Base-by-base conservation (phyloP, 176 grass and related monocot genomes). In the Carex cristatella region DNA sequence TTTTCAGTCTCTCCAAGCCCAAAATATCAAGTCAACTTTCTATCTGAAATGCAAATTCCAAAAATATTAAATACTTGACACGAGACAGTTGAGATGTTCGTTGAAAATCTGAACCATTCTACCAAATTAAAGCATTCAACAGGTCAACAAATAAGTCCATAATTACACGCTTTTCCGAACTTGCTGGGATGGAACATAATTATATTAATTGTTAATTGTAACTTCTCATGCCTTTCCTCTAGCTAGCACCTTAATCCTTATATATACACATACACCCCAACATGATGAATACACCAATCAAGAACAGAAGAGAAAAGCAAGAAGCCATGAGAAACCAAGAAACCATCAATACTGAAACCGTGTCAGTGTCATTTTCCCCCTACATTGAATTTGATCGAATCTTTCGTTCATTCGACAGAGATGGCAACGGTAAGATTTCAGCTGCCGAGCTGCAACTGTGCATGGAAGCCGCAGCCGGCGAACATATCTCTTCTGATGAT, bases 391-490 rank as follows among this genome's bases (percentile, higher is more conserved):
- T 86, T 10, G 75, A 80, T 10, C 62, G 62, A 4, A 80, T 86
- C 37, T 86, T 86, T 69, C 76, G 53, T 65, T 86, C 74, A 10
- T 81, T 86, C 1, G 85, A 86, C 28, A 68, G 18, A 46, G 65
- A 86, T 4, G 61, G 76, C 3, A 74, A 86, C 7, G 85, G 85
- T 7, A 86, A 42, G 85, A 86, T 86, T 16, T 86, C 85, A 23
- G 62, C 85, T 0, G 3, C 61, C 3, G 85, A 86, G 62, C 76
- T 86, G 61, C 72, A 74, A 16, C 60, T 59, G 13, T 65, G 57
- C 61, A 86, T 86, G 40, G 60, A 15, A 58, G 62, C 16, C 0
- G 69, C 85, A 15, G 61, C 60, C 1, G 85, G 85, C 2, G 76
- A 86, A 31, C 48, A 67, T 8, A 81, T 86, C 61, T 81, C 85